A percentile compares a stretch with the other conserved stretches of the same genome.
Evolutionary conservation across 2,329 filamentous ascomycete genomes (phyloP).

Genomic region (Colletotrichum coccodes): DNA sequence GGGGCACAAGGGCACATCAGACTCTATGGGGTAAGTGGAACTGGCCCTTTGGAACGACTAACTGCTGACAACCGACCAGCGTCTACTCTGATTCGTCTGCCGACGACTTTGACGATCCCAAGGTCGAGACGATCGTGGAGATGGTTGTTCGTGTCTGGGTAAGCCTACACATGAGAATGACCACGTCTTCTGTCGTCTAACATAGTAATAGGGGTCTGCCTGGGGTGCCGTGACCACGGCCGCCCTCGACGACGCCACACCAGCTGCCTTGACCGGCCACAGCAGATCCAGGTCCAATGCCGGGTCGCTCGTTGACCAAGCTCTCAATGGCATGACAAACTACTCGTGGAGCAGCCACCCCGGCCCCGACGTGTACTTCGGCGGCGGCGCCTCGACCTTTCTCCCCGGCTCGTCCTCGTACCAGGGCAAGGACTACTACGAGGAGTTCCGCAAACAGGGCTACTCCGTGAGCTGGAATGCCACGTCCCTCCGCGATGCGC

Average conservation of each 20-base stretch:
- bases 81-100: slow-evolving; percentile 82
- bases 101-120: slow-evolving; percentile 82
- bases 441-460: slow-evolving; percentile 75
- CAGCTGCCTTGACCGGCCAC: slow-evolving; percentile 78
- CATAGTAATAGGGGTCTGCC: slow-evolving; percentile 53
- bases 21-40: slow-evolving; percentile 77
- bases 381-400: slow-evolving; percentile 86
- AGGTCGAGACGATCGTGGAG: slow-evolving; percentile 87
- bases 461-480: slow-evolving; percentile 81
- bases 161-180: slow-evolving; percentile 45
- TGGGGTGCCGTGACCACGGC: slow-evolving; percentile 81
- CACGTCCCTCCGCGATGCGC: slow-evolving; percentile 69
- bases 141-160: slow-evolving; percentile 77
- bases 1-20: slow-evolving; percentile 86
- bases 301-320: slow-evolving; percentile 78
- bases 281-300: slow-evolving; percentile 76
- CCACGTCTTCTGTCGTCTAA: background rate
- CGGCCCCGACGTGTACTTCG: slow-evolving; percentile 84
- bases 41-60: too few relatives aligned
- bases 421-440: slow-evolving; percentile 81
- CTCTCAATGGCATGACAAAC: slow-evolving; percentile 79
- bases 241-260: slow-evolving; percentile 83
- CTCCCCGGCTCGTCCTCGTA: slow-evolving; percentile 72
- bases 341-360: slow-evolving; percentile 82
- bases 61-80: slow-evolving; percentile 40